Base-by-base conservation (phyloP, 345 rosid genomes). In the Punica granatum region DNA sequence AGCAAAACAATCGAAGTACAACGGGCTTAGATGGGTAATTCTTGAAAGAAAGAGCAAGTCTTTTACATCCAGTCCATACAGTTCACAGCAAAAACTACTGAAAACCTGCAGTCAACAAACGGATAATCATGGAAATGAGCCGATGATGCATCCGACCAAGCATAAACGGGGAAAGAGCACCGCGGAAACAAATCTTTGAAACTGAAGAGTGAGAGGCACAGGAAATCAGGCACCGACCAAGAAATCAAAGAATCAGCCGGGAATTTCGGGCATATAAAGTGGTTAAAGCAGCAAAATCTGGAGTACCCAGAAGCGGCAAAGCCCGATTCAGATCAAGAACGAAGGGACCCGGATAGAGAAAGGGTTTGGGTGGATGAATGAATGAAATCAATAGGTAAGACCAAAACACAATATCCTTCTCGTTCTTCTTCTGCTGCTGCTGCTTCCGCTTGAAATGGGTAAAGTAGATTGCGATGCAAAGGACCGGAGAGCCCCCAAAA, bases 251-350 rank as follows among this genome's bases (percentile, higher is more conserved):
- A 36, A 18, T 26, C 31, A 25, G 46, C 3, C 26, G 14, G 3
- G 33, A 15, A 28, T 21, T 43, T 46, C 3, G 26, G 35, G 4
- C 31, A 36, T 30, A 36, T 21, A 12, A 16, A 37, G 33, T 0
- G 34, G 10, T 2, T 4, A 30, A 67, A 51, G 25, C 1, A 53
- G 33, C 60, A 23, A 64, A 74, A 78, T 78, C 73, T 33, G 48
- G 51, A 65, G 70, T 71, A 74, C 75, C 78, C 71, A 68, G 73
- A 68, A 69, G 51, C 49, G n/a, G 33, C 31, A 16, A 34, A 49
- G 71, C 65, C 68, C 75, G 75, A 74, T 51, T 70, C 75, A 74
- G 78, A 78, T 78, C 81, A 78, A 66, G 60, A 43, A 58, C 39
- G 54, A 72, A 31, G 19, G 28, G 64, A 49, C 64, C 75, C 67